Evolutionary conservation across 495 filamentous ascomycete species (phyloP), one percentile per base, ranked within the genome.

Genomic region (Durotheca rogersii): DNA sequence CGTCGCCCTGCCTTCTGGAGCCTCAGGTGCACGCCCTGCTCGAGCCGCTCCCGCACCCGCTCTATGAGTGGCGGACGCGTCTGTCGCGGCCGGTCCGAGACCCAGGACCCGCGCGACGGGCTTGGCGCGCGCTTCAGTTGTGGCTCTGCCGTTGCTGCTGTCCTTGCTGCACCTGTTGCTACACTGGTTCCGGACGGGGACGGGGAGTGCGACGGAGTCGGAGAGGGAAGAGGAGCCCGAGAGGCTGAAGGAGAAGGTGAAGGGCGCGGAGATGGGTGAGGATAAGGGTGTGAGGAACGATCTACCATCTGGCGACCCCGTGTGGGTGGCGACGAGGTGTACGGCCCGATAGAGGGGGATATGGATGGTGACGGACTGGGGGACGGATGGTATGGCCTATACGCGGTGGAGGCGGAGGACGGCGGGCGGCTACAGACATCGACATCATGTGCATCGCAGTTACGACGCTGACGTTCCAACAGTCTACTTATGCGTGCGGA

Each of bases 101-200:
- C 25, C 45, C 37, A 62, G 1, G 58, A 27, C 1, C 58, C 62
- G 11, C 56, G 43, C 1, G 32, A 38, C 0, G 51, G 45, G 16
- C 43, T 50, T 0, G 32, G 42, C 16, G 20, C 14, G 20, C 42
- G 47, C 17, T 7, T 27, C n/a, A n/a, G n/a, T n/a, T n/a, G n/a
- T n/a, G n/a, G n/a, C n/a, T n/a, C n/a, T n/a, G n/a, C n/a, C n/a
- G n/a, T n/a, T n/a, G n/a, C n/a, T n/a, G n/a, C n/a, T n/a, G n/a
- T n/a, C n/a, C n/a, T n/a, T n/a, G n/a, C n/a, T n/a, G n/a, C n/a
- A n/a, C n/a, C n/a, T n/a, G n/a, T n/a, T n/a, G n/a, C n/a, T n/a
- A n/a, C n/a, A 14, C 25, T 10, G 11, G 11, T 5, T 3, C 15
- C 3, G 9, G 14, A 1, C n/a, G 14, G 4, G 11, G 45, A 6